Percentiles rank a stretch among this genome's conserved stretches.
These are phyloP conservation scores for Priceomyces fermenticarens DNA, from an alignment of 805 yeast genomes.

Conservation along the genomic window DNA sequence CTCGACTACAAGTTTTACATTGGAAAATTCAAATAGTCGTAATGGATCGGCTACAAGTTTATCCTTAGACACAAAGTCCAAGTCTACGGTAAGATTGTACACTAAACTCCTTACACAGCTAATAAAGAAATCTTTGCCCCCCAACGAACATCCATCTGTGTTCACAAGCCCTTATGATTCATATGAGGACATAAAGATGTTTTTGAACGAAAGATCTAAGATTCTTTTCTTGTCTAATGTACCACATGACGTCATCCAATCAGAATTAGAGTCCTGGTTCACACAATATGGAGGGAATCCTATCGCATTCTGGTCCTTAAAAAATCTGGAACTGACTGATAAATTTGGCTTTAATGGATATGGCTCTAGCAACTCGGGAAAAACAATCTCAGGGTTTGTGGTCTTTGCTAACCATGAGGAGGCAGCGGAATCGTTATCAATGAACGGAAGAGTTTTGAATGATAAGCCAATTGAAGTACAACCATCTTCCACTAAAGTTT, in stretches of 20 bases:
- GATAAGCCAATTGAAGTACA: constrained; percentile 81
- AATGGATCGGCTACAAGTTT: constrained; percentile 1
- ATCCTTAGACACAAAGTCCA: constrained; percentile 37
- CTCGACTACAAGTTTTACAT: constrained; percentile 6
- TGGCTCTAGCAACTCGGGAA: constrained; percentile 21
- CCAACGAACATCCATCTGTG: constrained; percentile 52
- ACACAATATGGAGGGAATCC: constrained; percentile 84
- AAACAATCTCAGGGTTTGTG: constrained; percentile 69
- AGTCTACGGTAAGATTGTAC: constrained; percentile 45
- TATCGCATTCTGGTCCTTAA: constrained; percentile 84
- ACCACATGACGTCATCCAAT: constrained; percentile 83
- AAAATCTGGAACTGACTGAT: constrained; percentile 40
- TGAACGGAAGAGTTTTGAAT: constrained; percentile 75
- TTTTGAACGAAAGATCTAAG: constrained; percentile 68
- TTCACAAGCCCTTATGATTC: constrained; percentile 75
- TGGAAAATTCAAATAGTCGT: constrained; percentile 2
- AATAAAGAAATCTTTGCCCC: constrained; percentile 45
- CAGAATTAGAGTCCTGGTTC: constrained; percentile 89
- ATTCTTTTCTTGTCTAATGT: constrained; percentile 78
- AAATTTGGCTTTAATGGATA: constrained; percentile 7
- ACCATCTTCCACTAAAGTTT: constrained; percentile 74
- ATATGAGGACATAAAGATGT: constrained; percentile 66
- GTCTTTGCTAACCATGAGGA: constrained; percentile 83
- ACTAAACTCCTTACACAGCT: constrained; percentile 45
- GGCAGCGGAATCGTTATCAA: constrained; percentile 70